These are phyloP conservation scores for Brassica incana DNA, from an alignment of 345 rosid genomes.

Conservation along the genomic window DNA sequence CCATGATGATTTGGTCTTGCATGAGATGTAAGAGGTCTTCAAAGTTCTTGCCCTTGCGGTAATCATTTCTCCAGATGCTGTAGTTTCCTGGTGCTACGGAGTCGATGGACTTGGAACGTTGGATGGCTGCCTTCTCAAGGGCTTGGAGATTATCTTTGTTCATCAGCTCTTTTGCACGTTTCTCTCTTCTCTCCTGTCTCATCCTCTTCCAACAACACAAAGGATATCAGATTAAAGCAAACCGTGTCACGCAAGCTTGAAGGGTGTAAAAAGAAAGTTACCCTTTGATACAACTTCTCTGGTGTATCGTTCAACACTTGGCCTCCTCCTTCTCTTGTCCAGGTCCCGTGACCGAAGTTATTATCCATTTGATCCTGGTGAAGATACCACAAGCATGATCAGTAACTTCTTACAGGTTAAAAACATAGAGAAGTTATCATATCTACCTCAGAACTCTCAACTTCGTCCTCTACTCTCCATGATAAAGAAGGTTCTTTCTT, in stretches of 20 bases:
- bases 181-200: conserved; percentile 67
- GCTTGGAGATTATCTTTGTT: conserved; percentile 53
- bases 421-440: not conserved
- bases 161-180: conserved; percentile 60
- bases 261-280: conserved; percentile 28
- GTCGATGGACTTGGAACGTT: conserved; percentile 79
- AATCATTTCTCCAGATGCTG: conserved; percentile 81
- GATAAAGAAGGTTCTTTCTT: conserved; percentile 62
- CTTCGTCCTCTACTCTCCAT: conserved; percentile 54
- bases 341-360: conserved; percentile 15
- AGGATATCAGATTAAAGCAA: not conserved
- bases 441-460: conserved; percentile 50
- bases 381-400: conserved; percentile 4
- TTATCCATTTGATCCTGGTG: conserved; percentile 8
- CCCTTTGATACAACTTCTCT: conserved; percentile 66
- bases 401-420: conserved; percentile 25
- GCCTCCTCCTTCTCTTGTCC: conserved; percentile 31
- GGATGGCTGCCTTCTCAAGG: conserved; percentile 82
- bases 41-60: conserved; percentile 50
- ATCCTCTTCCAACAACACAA: conserved; percentile 49
- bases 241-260: not conserved
- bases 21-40: conserved; percentile 69
- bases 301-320: conserved; percentile 46
- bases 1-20: conserved; percentile 93
- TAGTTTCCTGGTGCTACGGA: conserved; percentile 80